Conservation (phyloP, 306 rosid genomes). For the Oxytropis ochrocephala region DNA sequence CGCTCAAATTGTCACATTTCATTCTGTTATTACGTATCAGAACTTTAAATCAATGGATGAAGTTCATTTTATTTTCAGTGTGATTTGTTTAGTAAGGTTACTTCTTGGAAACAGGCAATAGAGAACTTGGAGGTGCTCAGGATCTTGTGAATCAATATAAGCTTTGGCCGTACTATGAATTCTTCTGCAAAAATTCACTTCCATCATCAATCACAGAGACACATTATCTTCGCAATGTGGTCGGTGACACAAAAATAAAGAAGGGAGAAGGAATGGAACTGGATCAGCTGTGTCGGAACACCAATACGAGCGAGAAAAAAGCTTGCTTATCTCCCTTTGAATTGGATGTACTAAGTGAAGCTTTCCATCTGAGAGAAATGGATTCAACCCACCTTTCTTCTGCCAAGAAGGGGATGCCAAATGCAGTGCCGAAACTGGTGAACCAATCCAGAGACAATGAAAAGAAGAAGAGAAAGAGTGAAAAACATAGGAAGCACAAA, state of each 20-base stretch:
- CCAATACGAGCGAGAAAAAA: constrained; percentile 43
- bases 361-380: constrained; percentile 26
- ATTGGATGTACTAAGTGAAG: constrained; percentile 33
- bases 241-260: constrained; percentile 81
- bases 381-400: constrained; percentile 16
- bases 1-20: not conserved
- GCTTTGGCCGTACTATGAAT: constrained; percentile 65
- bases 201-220: constrained; percentile 74
- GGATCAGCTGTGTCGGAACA: constrained; percentile 69
- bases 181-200: constrained; percentile 84
- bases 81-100: not conserved
- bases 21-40: not conserved
- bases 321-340: constrained; percentile 47
- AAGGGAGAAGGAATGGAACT: constrained; percentile 96
- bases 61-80: not conserved
- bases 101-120: constrained; percentile 50
- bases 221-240: constrained; percentile 76
- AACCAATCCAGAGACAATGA: constrained; percentile 4
- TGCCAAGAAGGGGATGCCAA: constrained; percentile 16
- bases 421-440: not conserved
- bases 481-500: constrained; percentile 9
- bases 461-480: constrained; percentile 11
- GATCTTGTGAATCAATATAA: constrained; percentile 80
- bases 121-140: constrained; percentile 75
- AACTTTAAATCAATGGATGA: not conserved